These are phyloP conservation scores for Linderniella brevidens DNA, from an alignment of 257 asterid genomes.

Conservation along the genomic window DNA sequence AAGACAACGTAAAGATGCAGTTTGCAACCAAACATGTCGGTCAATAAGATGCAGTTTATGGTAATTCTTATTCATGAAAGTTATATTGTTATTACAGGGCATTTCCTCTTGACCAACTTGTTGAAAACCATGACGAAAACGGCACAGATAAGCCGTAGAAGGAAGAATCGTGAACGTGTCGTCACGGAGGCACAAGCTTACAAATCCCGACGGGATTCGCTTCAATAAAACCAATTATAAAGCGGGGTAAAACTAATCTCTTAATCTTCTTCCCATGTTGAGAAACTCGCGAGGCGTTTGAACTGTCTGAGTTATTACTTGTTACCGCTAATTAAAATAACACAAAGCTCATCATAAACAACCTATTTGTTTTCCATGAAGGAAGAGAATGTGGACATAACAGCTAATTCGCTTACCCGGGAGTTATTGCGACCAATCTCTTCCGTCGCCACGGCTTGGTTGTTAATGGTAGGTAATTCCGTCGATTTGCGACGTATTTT, in stretches of 20 bases:
- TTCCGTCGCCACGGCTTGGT: conserved; percentile 40
- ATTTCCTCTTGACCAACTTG: conserved; percentile 48
- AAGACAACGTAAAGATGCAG: conserved; percentile 68
- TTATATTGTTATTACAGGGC: conserved; percentile 41
- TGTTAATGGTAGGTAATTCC: conserved; percentile 20
- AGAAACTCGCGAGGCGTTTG: conserved; percentile 43
- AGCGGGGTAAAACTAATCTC: conserved; percentile 22
- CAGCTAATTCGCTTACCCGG: conserved; percentile 75
- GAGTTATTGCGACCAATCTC: conserved; percentile 51
- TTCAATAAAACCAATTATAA: conserved; percentile 38
- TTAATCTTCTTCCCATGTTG: conserved; percentile 21
- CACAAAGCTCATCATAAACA: not conserved
- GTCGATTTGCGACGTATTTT: conserved; percentile 3
- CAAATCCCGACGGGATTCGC: conserved; percentile 41
- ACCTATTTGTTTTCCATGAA: conserved; percentile 8
- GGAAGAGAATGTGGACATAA: conserved; percentile 51
- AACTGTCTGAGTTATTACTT: conserved; percentile 1
- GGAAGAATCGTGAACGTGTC: conserved; percentile 67
- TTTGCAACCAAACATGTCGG: conserved; percentile 86
- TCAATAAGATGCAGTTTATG: conserved; percentile 9
- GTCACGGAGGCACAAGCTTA: conserved; percentile 42
- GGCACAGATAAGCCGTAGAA: conserved; percentile 26
- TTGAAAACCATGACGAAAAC: conserved; percentile 61
- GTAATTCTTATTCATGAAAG: no score
- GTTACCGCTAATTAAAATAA: no score